phyloP scores from a whole-genome alignment of 2,329 filamentous ascomycete species.

The Penicillium sp. region DNA sequence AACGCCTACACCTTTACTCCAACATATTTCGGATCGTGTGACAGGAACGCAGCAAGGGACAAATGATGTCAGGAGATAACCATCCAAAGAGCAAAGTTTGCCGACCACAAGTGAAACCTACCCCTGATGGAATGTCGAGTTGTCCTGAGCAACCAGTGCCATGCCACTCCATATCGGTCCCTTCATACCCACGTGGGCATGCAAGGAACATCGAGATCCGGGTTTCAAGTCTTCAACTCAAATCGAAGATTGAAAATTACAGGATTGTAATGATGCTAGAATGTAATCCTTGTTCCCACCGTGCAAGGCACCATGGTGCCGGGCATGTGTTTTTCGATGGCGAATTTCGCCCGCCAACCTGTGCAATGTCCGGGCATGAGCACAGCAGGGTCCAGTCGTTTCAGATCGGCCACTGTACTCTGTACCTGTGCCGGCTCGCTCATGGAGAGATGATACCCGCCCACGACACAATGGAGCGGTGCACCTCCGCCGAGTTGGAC shows the following conservation, averaged over 20 bases:
- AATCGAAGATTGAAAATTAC: background rate
- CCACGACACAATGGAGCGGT: slow-evolving; percentile 56
- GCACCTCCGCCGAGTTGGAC: slow-evolving; percentile 42
- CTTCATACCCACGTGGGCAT: slow-evolving; percentile 23
- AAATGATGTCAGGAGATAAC: slow-evolving; percentile 12
- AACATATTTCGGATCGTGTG: slow-evolving; percentile 17
- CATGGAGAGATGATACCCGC: slow-evolving; percentile 59
- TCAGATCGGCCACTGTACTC: slow-evolving; percentile 54
- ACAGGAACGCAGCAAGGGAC: slow-evolving; percentile 24
- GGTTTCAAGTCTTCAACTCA: background rate
- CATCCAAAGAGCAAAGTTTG: slow-evolving; percentile 11
- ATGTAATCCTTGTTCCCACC: slow-evolving; percentile 51
- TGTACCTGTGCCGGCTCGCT: slow-evolving; percentile 49
- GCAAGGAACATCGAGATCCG: slow-evolving; percentile 17
- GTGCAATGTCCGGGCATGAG: slow-evolving; percentile 61
- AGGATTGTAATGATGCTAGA: slow-evolving; percentile 26
- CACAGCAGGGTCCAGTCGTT: slow-evolving; percentile 51
- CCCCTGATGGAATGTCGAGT: slow-evolving; percentile 19
- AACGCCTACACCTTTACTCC: background rate
- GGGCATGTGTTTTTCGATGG: slow-evolving; percentile 57
- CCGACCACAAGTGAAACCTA: slow-evolving; percentile 9
- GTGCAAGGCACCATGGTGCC: slow-evolving; percentile 56
- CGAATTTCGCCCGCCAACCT: slow-evolving; percentile 60
- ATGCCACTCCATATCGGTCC: slow-evolving; percentile 13
- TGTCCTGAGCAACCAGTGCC: slow-evolving; percentile 18